These are phyloP conservation scores for Cucurbita moschata DNA, from an alignment of 306 rosid species.

Conservation along the genomic window DNA sequence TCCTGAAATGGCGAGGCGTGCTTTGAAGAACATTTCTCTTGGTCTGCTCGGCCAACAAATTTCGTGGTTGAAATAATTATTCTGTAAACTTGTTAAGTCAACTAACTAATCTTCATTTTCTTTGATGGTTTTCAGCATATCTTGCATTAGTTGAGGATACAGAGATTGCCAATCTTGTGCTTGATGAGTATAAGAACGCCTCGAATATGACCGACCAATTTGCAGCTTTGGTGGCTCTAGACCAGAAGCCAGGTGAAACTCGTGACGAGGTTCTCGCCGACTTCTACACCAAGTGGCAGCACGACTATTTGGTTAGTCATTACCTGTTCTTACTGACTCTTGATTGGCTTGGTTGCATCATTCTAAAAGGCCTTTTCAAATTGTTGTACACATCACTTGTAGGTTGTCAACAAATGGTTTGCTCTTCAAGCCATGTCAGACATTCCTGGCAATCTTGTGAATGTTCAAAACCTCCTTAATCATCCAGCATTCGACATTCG, in stretches of 20 bases:
- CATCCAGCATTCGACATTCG: conserved; percentile 86
- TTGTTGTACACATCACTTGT: background rate
- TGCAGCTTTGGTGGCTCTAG: conserved; percentile 81
- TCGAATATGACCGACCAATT: conserved; percentile 98
- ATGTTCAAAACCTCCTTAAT: conserved; percentile 52
- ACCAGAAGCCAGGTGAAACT: conserved; percentile 74
- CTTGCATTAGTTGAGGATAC: conserved; percentile 61
- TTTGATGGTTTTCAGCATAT: conserved; percentile 45
- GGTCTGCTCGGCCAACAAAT: conserved; percentile 27
- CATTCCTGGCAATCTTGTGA: conserved; percentile 67
- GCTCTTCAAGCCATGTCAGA: conserved; percentile 91
- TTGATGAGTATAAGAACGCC: conserved; percentile 62
- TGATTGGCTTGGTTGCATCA: background rate
- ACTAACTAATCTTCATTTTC: conserved; percentile 5
- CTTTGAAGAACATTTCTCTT: conserved; percentile 80
- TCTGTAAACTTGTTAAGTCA: conserved; percentile 8
- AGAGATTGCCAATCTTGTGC: conserved; percentile 30
- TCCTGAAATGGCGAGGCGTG: conserved; percentile 70
- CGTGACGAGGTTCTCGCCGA: conserved; percentile 78
- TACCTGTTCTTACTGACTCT: background rate
- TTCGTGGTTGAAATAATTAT: conserved; percentile 2
- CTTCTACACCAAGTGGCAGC: conserved; percentile 81
- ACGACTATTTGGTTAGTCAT: conserved; percentile 59
- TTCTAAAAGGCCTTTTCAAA: background rate
- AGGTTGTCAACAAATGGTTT: conserved; percentile 98